Percentiles rank a stretch among this genome's conserved stretches.
phyloP scores from a whole-genome alignment of 2,329 filamentous ascomycete species.

The Cladosporium cucumerinum region DNA sequence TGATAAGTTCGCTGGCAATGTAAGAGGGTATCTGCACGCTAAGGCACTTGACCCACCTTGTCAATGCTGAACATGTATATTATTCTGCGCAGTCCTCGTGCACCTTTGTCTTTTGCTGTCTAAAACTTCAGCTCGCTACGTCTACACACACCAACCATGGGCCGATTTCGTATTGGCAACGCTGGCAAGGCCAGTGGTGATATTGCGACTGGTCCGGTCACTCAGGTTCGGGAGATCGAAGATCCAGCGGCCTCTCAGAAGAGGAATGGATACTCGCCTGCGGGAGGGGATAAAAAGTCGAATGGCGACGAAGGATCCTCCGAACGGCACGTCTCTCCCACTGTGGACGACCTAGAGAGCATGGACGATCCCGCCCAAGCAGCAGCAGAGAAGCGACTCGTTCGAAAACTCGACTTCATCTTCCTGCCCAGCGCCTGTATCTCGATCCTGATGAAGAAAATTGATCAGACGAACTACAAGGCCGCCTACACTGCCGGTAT shows the following conservation, averaged over 20 bases:
- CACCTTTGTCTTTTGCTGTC: not conserved
- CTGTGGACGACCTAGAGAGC: not conserved
- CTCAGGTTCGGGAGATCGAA: not conserved
- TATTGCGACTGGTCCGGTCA: not conserved
- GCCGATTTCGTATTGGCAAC: not conserved
- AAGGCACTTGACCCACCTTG: not conserved
- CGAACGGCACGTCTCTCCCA: not conserved
- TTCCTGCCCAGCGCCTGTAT: constrained; percentile 20
- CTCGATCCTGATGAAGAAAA: constrained; percentile 21
- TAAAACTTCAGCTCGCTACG: not conserved
- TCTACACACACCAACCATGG: not conserved
- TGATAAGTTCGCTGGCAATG: not conserved
- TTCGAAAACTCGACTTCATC: constrained; percentile 22
- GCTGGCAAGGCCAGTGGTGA: not conserved
- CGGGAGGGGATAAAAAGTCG: not conserved
- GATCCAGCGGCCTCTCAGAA: not conserved
- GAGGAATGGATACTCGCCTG: not conserved
- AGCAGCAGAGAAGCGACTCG: constrained; percentile 16
- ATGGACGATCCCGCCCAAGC: not conserved
- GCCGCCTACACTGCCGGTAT: constrained; percentile 45
- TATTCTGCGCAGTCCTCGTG: not conserved
- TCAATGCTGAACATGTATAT: not conserved
- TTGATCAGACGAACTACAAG: constrained; percentile 41
- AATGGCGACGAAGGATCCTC: not conserved
- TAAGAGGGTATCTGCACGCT: constrained; percentile 1